phyloP scores from a whole-genome alignment of 1,284 basidiomycete species.

The Paramarasmius palmivorus region DNA sequence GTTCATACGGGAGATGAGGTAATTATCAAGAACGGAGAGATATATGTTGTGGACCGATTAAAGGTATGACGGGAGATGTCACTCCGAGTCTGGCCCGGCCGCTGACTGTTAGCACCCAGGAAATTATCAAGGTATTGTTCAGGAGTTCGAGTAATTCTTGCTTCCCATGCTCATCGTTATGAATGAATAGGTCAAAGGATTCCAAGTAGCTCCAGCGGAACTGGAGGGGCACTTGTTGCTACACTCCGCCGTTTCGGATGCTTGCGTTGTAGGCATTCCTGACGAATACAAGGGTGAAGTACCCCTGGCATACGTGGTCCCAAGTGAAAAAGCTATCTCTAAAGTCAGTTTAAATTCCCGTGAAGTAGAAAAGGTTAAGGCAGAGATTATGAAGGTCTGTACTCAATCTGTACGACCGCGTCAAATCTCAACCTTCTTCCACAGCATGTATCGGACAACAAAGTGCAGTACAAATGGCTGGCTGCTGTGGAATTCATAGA shows the following conservation, averaged over 20 bases:
- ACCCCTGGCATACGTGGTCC: slow-evolving; percentile 73
- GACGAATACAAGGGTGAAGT: slow-evolving; percentile 83
- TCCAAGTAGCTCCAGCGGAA: slow-evolving; percentile 68
- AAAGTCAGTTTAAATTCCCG: slow-evolving; percentile 37
- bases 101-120: slow-evolving; percentile 31
- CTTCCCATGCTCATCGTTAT: not conserved
- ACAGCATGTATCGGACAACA: slow-evolving; percentile 70
- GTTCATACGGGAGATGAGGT: slow-evolving; percentile 68
- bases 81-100: not conserved
- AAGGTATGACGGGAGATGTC: slow-evolving; percentile 40
- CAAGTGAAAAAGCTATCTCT: slow-evolving; percentile 30
- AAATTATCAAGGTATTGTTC: slow-evolving; percentile 60
- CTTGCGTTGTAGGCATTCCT: slow-evolving; percentile 67
- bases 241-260: slow-evolving; percentile 49
- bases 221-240: slow-evolving; percentile 72
- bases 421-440: slow-evolving; percentile 1
- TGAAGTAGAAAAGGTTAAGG: slow-evolving; percentile 43
- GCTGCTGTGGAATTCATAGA: slow-evolving; percentile 69
- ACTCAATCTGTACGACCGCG: not conserved
- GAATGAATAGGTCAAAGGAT: slow-evolving; percentile 41
- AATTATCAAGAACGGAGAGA: slow-evolving; percentile 51
- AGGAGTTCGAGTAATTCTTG: slow-evolving; percentile 2
- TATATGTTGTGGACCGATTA: slow-evolving; percentile 64
- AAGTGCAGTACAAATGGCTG: slow-evolving; percentile 71
- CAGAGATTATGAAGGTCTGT: slow-evolving; percentile 37